Base-by-base conservation (phyloP, 176 grass and related monocot genomes). In the Bromus sterilis region DNA sequence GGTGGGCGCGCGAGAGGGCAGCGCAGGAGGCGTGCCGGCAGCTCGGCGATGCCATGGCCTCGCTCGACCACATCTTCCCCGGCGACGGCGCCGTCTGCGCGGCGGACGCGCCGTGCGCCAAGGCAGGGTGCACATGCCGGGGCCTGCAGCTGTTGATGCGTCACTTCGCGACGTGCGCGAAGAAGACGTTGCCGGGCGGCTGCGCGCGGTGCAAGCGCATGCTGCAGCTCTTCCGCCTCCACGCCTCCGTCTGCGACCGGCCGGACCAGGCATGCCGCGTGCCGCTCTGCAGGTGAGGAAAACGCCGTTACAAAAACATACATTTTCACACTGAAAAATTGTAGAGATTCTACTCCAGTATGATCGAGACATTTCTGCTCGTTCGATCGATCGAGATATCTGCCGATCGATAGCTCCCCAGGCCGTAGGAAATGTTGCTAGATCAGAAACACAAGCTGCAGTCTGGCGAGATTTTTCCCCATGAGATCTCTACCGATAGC, bases 161-260 rank as follows among this genome's bases (percentile, higher is more conserved):
- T 9, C 96, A 98, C 85, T 88, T 91, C 34, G 70, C 71, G 33
- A n/a, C 65, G 23, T 98, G 96, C 56, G 1, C 16, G 20, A 84
- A 56, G 26, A 98, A 95, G 76, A 23, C n/a, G 1, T 23, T 83
- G 6, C 73, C 87, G 3, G 66, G 77, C 20, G 88, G 84, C 2
- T 98, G 96, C 85, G 40, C 77, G 16, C 96, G 89, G 6, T 98
- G 96, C 84, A 95, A 82, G 86, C 87, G 89, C 68, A 77, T 93
- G 93, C 62, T 62, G 78, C 90, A 98, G 86, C 90, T 98, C 4
- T 78, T 98, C 79, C 88, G 84, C 30, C 86, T 98, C 24, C 90
- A 98, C 70, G 85, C 88, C 64, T 93, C 88, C 48, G 51, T 91
- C 55, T 98, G 96, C 49, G 67, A 95, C 68, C 68, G 74, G 28